phyloP scores from a whole-genome alignment of 2,329 filamentous ascomycete species.

The Nothomitra cinnamomea region DNA sequence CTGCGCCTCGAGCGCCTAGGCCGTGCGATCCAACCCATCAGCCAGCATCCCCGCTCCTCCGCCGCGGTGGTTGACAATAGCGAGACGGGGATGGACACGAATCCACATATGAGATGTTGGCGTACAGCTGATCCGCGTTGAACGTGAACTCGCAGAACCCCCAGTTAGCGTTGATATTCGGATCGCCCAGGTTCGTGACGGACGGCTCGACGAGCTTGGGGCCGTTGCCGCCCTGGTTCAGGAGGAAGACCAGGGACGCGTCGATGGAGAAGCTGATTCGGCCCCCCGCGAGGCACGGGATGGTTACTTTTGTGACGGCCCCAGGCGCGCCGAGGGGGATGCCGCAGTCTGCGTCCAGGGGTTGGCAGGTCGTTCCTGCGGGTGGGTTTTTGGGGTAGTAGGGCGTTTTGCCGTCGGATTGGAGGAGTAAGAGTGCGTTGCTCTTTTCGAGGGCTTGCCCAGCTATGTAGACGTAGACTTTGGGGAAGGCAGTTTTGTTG shows the following conservation, averaged over 20 bases:
- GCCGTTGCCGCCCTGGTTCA: conserved; percentile 40
- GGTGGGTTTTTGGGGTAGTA: conserved; percentile 41
- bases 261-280: conserved; percentile 55
- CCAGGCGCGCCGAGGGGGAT: conserved; percentile 48
- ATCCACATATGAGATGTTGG: conserved; percentile 64
- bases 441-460: conserved; percentile 41
- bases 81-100: conserved; percentile 47
- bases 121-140: conserved; percentile 42
- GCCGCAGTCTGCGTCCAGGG: conserved; percentile 39
- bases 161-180: conserved; percentile 45
- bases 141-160: conserved; percentile 54
- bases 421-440: conserved; percentile 42
- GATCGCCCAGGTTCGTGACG: conserved; percentile 46
- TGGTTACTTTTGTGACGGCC: conserved; percentile 38
- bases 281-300: conserved; percentile 54
- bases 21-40: conserved; percentile 39
- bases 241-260: conserved; percentile 43
- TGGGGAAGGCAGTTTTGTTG: conserved; percentile 45
- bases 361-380: conserved; percentile 32
- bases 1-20: conserved; percentile 37
- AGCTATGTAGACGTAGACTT: conserved; percentile 53
- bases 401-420: conserved; percentile 45
- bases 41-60: conserved; percentile 36
- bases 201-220: conserved; percentile 60
- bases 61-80: conserved; percentile 29